phyloP scores from a whole-genome alignment of 2,329 filamentous ascomycete species.

The Diaporthe vaccinii region DNA sequence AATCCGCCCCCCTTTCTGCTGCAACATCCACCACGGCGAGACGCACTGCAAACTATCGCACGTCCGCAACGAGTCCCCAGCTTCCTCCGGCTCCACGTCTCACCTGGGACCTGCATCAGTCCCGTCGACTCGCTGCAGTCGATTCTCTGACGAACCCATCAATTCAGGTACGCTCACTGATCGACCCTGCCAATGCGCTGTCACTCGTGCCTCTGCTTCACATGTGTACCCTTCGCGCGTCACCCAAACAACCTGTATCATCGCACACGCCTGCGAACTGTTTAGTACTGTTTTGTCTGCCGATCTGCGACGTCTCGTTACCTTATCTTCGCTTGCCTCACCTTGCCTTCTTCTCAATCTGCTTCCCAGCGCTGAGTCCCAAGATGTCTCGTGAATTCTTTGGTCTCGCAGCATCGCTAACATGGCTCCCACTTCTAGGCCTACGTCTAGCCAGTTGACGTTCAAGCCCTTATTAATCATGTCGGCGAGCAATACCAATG shows the following conservation, averaged over 20 bases:
- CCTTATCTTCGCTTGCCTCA: constrained; percentile 22
- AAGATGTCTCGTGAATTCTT: constrained; percentile 16
- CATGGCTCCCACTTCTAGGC: constrained; percentile 40
- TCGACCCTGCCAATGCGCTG: constrained; percentile 25
- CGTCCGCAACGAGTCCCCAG: constrained; percentile 36
- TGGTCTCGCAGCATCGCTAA: constrained; percentile 36
- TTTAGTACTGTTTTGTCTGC: constrained; percentile 12
- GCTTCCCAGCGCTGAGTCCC: not conserved
- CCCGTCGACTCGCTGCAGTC: constrained; percentile 30
- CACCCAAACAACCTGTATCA: constrained; percentile 20
- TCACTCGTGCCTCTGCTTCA: constrained; percentile 34
- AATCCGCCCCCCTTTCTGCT: constrained; percentile 31
- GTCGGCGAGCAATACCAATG: constrained; percentile 39
- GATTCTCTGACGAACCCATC: constrained; percentile 27
- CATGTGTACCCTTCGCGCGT: constrained; percentile 14
- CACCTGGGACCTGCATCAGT: constrained; percentile 35
- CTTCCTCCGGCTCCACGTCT: constrained; percentile 27
- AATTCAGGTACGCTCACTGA: constrained; percentile 36
- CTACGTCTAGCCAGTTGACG: constrained; percentile 32
- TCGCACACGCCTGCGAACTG: not conserved
- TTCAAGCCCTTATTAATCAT: constrained; percentile 35
- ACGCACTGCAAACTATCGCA: constrained; percentile 33
- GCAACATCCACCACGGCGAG: constrained; percentile 34
- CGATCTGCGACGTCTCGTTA: constrained; percentile 26
- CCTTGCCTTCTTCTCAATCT: constrained; percentile 23